These are phyloP conservation scores for Podila epigama DNA, from an alignment of 192 early-diverging fungal species.

Conservation along the genomic window DNA sequence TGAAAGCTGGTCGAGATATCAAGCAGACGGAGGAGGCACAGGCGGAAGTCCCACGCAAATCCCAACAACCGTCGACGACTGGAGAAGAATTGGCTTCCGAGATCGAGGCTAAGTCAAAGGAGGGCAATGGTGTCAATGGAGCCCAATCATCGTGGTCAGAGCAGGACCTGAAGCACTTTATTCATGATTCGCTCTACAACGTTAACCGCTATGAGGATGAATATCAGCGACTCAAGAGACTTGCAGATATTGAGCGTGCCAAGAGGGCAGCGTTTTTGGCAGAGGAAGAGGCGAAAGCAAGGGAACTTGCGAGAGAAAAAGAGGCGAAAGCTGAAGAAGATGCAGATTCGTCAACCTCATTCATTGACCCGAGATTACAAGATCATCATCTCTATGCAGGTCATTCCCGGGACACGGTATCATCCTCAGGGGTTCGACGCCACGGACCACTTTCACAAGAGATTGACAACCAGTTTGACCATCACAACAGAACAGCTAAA, in stretches of 20 bases:
- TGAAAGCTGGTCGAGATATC: not conserved
- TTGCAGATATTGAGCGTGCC: constrained; percentile 19
- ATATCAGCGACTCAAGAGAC: constrained; percentile 22
- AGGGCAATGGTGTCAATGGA: not conserved
- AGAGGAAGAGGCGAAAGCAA: constrained; percentile 17
- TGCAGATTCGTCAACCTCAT: not conserved
- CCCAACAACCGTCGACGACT: not conserved
- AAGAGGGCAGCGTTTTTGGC: constrained; percentile 22
- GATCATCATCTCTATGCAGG: constrained; percentile 1
- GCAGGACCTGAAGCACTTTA: constrained; percentile 21
- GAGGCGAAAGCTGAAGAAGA: not conserved
- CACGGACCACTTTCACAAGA: constrained; percentile 10
- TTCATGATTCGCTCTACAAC: constrained; percentile 37
- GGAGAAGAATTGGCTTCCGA: not conserved
- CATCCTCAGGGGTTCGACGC: not conserved
- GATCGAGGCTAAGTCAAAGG: too few relatives aligned
- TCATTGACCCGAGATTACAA: constrained; percentile 4
- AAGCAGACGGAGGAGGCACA: not conserved
- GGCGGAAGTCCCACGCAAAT: not conserved
- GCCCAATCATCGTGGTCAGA: constrained; percentile 11
- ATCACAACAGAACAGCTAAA: too few relatives aligned
- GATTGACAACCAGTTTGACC: not conserved
- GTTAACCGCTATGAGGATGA: constrained; percentile 45
- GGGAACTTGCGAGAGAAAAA: not conserved
- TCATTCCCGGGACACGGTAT: not conserved